These are phyloP conservation scores for Phylloboletellus chloephorus DNA, from an alignment of 1,284 basidiomycete species.

Conservation along the genomic window DNA sequence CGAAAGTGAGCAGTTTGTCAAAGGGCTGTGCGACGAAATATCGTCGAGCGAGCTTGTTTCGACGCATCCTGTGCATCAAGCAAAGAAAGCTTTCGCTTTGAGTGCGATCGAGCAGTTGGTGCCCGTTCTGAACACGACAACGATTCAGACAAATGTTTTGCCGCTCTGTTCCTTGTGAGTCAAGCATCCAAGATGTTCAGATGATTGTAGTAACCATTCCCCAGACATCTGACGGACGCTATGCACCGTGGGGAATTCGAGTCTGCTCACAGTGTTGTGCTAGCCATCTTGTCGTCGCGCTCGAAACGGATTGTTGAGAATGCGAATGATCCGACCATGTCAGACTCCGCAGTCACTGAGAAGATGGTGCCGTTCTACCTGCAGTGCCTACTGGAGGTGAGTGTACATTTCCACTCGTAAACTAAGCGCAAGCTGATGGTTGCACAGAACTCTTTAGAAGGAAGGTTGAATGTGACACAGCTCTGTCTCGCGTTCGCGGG, in stretches of 20 bases:
- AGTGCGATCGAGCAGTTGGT: constrained; percentile 68
- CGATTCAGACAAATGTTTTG: constrained; percentile 48
- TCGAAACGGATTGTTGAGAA: constrained; percentile 35
- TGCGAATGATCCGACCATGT: constrained; percentile 10
- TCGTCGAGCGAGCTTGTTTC: constrained; percentile 16
- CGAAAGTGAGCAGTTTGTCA: constrained; percentile 41
- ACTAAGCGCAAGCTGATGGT: constrained; percentile 1
- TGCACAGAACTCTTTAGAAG: constrained; percentile 57
- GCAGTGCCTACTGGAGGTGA: constrained; percentile 58
- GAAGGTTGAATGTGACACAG: constrained; percentile 52
- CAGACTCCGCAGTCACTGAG: constrained; percentile 39
- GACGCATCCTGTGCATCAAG: constrained; percentile 31
- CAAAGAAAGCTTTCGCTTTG: constrained; percentile 58
- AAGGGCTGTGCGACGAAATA: constrained; percentile 35
- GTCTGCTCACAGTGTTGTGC: constrained; percentile 68
- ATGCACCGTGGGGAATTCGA: constrained; percentile 64
- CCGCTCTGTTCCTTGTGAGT: constrained; percentile 58
- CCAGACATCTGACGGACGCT: constrained; percentile 52
- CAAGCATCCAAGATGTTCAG: not conserved
- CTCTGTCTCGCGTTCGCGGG: constrained; percentile 62
- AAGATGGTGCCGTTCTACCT: constrained; percentile 65
- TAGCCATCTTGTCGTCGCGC: constrained; percentile 60
- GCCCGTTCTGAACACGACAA: constrained; percentile 45
- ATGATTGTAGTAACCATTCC: not conserved
- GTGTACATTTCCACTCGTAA: not conserved